Conservation (phyloP, 768 basidiomycete species). For the Galerina sulciceps region DNA sequence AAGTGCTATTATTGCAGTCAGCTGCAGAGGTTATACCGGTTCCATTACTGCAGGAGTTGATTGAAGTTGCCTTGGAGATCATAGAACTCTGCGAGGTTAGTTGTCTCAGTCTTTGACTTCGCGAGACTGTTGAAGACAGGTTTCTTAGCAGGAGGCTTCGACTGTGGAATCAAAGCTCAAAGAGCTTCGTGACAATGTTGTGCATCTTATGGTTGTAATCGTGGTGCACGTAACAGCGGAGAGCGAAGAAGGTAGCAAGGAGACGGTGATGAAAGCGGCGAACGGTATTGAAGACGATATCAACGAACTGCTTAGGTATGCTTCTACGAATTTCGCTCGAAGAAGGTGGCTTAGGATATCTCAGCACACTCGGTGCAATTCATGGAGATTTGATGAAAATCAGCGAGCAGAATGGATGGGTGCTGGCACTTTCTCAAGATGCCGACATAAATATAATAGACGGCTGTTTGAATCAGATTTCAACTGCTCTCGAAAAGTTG, state of each 20-base stretch:
- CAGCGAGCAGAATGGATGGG: neutral
- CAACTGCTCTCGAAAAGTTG: slow-evolving; percentile 4
- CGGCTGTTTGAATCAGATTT: slow-evolving; percentile 2
- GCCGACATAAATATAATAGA: neutral
- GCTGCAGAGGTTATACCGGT: slow-evolving; percentile 1
- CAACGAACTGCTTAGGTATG: neutral
- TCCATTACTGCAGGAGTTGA: neutral
- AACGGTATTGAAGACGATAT: slow-evolving; percentile 6
- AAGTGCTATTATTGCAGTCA: neutral
- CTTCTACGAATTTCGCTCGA: neutral
- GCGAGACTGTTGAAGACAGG: neutral
- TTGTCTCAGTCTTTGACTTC: no score
- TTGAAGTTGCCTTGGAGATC: slow-evolving; percentile 1
- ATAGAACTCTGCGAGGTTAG: slow-evolving; percentile 4
- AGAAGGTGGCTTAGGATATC: neutral
- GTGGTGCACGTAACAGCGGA: neutral
- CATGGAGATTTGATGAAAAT: slow-evolving; percentile 3
- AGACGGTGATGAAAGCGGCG: neutral
- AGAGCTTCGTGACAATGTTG: slow-evolving; percentile 1
- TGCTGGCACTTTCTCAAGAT: slow-evolving; percentile 1
- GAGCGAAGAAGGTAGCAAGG: neutral
- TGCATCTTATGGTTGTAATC: neutral
- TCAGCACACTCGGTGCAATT: slow-evolving; percentile 4
- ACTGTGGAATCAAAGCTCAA: slow-evolving; percentile 4
- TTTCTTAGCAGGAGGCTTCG: neutral